phyloP scores from a whole-genome alignment of 2,329 filamentous ascomycete genomes.

The Epichloe hybrida region DNA sequence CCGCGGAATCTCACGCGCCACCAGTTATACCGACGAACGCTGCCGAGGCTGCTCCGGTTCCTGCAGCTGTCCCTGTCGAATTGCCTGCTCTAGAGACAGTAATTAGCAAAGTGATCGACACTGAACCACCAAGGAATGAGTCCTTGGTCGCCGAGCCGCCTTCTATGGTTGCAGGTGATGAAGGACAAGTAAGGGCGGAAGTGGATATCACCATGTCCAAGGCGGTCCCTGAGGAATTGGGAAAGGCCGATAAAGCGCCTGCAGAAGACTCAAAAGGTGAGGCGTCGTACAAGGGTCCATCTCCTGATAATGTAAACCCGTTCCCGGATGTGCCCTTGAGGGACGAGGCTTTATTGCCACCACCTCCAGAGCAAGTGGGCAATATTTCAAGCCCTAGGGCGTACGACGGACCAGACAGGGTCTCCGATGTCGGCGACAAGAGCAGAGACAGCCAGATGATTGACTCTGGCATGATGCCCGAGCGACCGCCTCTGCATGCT shows the following conservation, averaged over 20 bases:
- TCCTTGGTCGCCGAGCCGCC: slow-evolving; percentile 19
- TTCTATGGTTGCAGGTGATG: slow-evolving; percentile 18
- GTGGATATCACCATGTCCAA: slow-evolving; percentile 9
- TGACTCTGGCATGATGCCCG: slow-evolving; percentile 9
- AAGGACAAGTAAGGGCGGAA: slow-evolving; percentile 14
- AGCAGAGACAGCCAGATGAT: slow-evolving; percentile 12
- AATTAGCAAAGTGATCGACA: not conserved
- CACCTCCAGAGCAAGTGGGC: slow-evolving; percentile 26
- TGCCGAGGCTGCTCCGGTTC: not conserved
- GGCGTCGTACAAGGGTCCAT: not conserved
- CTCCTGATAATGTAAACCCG: not conserved
- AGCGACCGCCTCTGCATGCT: slow-evolving; percentile 14
- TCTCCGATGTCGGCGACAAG: slow-evolving; percentile 14
- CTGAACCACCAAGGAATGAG: slow-evolving; percentile 7
- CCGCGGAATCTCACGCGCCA: slow-evolving; percentile 21
- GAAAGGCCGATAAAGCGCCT: slow-evolving; percentile 3
- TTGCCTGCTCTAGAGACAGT: slow-evolving; percentile 1
- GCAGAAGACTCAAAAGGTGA: not conserved
- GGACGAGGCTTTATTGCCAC: slow-evolving; percentile 18
- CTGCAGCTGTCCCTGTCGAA: not conserved
- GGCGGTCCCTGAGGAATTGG: not conserved
- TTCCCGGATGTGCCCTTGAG: not conserved
- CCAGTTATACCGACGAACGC: not conserved
- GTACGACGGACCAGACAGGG: slow-evolving; percentile 13
- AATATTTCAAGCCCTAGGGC: slow-evolving; percentile 24